A percentile compares a stretch with the other conserved stretches of the same genome.
Evolutionary conservation across 257 asterid species (phyloP).

Genomic region (Solanum pennellii): DNA sequence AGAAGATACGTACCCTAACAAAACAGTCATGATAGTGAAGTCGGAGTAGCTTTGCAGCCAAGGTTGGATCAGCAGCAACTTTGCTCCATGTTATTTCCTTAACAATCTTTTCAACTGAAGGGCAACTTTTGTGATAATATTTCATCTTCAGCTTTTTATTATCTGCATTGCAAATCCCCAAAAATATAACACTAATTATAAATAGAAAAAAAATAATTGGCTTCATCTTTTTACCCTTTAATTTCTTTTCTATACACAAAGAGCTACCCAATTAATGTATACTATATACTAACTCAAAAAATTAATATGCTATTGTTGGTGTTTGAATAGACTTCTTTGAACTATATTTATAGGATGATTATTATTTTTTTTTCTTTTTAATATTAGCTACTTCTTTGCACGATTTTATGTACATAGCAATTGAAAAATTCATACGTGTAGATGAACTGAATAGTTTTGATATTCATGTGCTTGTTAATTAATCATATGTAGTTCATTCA

Average conservation of each 20-base stretch:
- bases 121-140: constrained; percentile 19
- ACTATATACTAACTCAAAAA: not conserved
- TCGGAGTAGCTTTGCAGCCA: constrained; percentile 36
- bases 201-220: not conserved
- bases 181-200: not conserved
- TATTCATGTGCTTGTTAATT: not conserved
- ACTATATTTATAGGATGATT: not conserved
- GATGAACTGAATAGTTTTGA: not conserved
- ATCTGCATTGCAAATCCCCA: constrained; percentile 12
- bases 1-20: constrained; percentile 18
- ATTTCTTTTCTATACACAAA: not conserved
- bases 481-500: not conserved
- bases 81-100: constrained; percentile 15
- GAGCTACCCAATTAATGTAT: not conserved
- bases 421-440: not conserved
- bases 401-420: not conserved
- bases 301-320: not conserved
- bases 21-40: constrained; percentile 49
- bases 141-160: constrained; percentile 13
- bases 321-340: not conserved
- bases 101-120: constrained; percentile 25
- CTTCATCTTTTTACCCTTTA: not conserved
- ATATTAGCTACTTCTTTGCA: not conserved
- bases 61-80: constrained; percentile 21
- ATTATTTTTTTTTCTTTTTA: not conserved